Evolutionary conservation across 1,284 basidiomycete species (phyloP).

Genomic region (Cutaneotrichosporon spelunceum): DNA sequence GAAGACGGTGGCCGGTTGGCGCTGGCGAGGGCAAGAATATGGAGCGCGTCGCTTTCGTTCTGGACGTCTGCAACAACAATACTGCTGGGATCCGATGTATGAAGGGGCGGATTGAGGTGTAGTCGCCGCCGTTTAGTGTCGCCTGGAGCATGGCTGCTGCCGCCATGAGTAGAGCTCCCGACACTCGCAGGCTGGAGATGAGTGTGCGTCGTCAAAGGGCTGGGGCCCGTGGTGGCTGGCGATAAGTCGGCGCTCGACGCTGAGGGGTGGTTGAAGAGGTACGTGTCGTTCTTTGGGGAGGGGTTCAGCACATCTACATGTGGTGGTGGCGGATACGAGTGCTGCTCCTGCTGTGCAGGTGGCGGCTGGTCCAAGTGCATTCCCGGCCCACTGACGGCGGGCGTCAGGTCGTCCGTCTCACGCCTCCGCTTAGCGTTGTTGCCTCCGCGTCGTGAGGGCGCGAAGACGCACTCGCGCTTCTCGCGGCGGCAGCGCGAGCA

Average conservation of each 20-base stretch:
- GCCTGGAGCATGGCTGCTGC: background rate
- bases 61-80: conserved; percentile 52
- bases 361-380: background rate
- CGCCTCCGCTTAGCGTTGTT: conserved; percentile 38
- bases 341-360: conserved; percentile 1
- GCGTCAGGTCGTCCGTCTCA: conserved; percentile 16
- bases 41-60: conserved; percentile 51
- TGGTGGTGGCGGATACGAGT: conserved; percentile 3
- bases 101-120: conserved; percentile 38
- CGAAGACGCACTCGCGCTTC: conserved; percentile 52
- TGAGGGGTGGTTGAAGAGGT: conserved; percentile 24
- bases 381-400: background rate
- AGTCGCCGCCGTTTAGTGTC: conserved; percentile 31
- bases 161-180: conserved; percentile 2
- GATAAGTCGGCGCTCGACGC: conserved; percentile 25
- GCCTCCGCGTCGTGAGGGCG: conserved; percentile 44
- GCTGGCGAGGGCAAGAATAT: conserved; percentile 49
- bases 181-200: conserved; percentile 1
- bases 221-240: conserved; percentile 8
- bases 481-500: conserved; percentile 53
- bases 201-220: background rate
- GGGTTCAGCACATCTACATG: conserved; percentile 22
- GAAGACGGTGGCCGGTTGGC: conserved; percentile 20
- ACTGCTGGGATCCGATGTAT: conserved; percentile 41
- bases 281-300: conserved; percentile 15